Base-by-base conservation (phyloP, 305 asterid genomes). In the Withania somnifera region DNA sequence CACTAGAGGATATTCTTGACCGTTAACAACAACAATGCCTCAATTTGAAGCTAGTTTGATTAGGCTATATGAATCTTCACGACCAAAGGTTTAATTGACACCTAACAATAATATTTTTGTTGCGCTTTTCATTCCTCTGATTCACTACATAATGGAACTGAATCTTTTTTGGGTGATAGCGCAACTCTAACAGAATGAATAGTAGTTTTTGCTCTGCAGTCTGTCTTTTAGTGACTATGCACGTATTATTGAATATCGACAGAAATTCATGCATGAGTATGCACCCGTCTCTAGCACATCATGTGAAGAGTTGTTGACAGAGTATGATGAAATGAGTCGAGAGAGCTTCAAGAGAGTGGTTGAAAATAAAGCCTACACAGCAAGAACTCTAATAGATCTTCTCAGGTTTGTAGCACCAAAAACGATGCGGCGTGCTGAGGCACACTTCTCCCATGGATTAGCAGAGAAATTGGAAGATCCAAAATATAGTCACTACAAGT, bases 381-480 rank as follows among this genome's bases (percentile, higher is more conserved):
- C 89, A 17, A 68, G 81, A n/a, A 85, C 94, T 32, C 54, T 92
- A 58, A 66, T 90, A 40, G 94, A 93, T 79, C 95, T 96, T 86
- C 89, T 94, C 83, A 93, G 91, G 19, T 83, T 86, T 11, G 87
- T 96, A 40, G 99, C 98, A 76, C 98, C 98, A 28, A 94, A 90
- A 84, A 91, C 88, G 95, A 94, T 94, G 99, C 89, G 56, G 79
- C 91, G 97, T 34, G 94, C 95, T 6, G 95, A 92, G 87, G 89
- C 92, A 84, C 99, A 94, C 85, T 93, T 93, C 86, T 96, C 99
- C 38, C 98, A 94, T 51, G 98, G 97, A 51, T 84, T 96, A 83
- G 97, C 98, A 7, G 93, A 94, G 30, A 64, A 93, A 85, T 91
- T 96, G 50, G 91, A 90, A 30, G 97, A 96, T 82, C 98, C 92